A percentile compares a stretch with the other conserved stretches of the same genome.
These are phyloP conservation scores for Sutorius australiensis DNA, from an alignment of 768 basidiomycete species.

Conservation along the genomic window DNA sequence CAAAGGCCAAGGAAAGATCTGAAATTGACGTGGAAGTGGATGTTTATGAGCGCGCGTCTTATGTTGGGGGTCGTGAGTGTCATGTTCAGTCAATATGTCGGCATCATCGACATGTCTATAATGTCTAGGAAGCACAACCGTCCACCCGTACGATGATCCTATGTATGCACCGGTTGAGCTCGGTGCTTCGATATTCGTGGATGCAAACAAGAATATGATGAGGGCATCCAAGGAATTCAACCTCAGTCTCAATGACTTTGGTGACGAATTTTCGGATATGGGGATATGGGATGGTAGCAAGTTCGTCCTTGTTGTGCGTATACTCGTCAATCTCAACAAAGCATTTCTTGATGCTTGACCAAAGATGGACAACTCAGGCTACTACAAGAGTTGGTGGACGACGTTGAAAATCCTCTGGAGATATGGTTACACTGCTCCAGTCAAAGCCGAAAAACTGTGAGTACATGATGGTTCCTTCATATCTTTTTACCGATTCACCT, in stretches of 20 bases:
- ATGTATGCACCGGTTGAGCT: constrained; percentile 68
- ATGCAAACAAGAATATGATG: constrained; percentile 64
- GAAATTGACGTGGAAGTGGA: constrained; percentile 73
- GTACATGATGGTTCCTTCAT: constrained; percentile 8
- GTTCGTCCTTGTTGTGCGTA: constrained; percentile 60
- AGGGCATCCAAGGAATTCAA: constrained; percentile 81
- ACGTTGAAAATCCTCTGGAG: constrained; percentile 71
- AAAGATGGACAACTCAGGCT: constrained; percentile 41
- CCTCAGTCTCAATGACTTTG: constrained; percentile 51
- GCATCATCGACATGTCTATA: constrained; percentile 1
- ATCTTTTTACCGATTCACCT: not conserved
- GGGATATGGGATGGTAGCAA: constrained; percentile 84
- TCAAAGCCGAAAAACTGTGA: constrained; percentile 53
- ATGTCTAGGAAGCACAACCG: constrained; percentile 65
- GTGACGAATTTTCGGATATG: constrained; percentile 43
- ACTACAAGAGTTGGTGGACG: constrained; percentile 57
- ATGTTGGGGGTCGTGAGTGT: constrained; percentile 82
- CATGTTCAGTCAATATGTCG: not conserved
- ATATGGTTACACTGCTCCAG: constrained; percentile 66
- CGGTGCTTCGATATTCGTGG: constrained; percentile 85
- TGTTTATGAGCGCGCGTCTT: constrained; percentile 72
- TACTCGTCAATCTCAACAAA: not conserved
- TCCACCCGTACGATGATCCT: constrained; percentile 65
- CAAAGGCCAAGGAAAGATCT: constrained; percentile 68
- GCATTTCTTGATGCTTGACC: not conserved